A percentile compares a stretch with the other conserved stretches of the same genome.
phyloP scores from a whole-genome alignment of 148 eudicot genomes.

The Oxyria digyna region DNA sequence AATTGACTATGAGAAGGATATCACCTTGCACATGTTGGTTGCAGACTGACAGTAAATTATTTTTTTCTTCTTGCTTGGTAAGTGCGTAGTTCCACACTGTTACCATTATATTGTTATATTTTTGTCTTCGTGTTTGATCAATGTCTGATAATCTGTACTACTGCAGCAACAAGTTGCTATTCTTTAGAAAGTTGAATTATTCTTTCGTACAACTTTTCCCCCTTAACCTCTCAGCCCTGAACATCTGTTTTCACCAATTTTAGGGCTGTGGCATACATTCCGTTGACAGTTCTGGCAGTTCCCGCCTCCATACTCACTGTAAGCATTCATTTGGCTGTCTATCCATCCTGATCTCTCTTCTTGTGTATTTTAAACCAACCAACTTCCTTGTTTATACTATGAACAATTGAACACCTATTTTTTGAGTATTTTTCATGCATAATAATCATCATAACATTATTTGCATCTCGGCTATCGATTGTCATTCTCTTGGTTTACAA shows the following conservation, averaged over 20 bases:
- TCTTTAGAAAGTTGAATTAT: not conserved
- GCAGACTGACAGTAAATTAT: not conserved
- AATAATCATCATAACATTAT: not conserved
- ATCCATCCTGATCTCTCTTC: not conserved
- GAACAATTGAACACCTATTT: not conserved
- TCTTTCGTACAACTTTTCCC: not conserved
- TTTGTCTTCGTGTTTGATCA: not conserved
- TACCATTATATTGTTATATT: not conserved
- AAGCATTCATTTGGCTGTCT: conserved; percentile 14
- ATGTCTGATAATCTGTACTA: not conserved
- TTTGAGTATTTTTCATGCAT: not conserved
- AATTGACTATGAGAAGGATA: not conserved
- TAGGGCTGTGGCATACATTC: conserved; percentile 94
- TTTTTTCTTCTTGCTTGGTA: not conserved
- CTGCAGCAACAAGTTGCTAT: not conserved
- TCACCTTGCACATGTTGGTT: not conserved
- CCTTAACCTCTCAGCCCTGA: conserved; percentile 3
- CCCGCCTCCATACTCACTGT: conserved; percentile 96
- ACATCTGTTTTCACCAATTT: conserved; percentile 11
- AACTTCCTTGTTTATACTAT: not conserved
- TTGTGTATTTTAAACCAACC: not conserved
- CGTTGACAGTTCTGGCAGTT: conserved; percentile 86
- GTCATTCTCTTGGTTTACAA: not conserved
- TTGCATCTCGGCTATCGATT: not conserved
- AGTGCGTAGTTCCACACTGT: not conserved